These are phyloP conservation scores for Castanea mollissima DNA, from an alignment of 306 rosid genomes.

Conservation along the genomic window DNA sequence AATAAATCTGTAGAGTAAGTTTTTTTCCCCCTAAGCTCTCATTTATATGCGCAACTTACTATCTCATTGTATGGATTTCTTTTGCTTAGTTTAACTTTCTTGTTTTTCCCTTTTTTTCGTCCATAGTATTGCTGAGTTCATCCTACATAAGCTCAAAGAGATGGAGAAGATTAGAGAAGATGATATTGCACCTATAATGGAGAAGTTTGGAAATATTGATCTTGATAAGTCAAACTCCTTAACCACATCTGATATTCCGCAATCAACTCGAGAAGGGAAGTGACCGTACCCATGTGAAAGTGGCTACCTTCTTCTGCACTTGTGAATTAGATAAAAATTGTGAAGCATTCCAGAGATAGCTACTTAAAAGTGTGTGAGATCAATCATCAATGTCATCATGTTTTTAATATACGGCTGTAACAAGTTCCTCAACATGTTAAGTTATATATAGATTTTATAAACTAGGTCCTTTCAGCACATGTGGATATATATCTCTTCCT, in stretches of 20 bases:
- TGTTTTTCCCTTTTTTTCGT: not conserved
- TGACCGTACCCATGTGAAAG: not conserved
- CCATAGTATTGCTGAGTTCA: conserved; percentile 64
- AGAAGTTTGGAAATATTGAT: conserved; percentile 51
- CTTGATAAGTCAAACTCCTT: conserved; percentile 26
- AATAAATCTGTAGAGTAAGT: conserved; percentile 78
- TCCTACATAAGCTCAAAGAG: conserved; percentile 64
- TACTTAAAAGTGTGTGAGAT: not conserved
- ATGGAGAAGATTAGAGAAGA: conserved; percentile 70
- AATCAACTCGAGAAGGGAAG: conserved; percentile 5
- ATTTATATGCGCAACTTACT: not conserved
- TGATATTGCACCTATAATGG: conserved; percentile 53
- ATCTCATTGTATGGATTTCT: not conserved
- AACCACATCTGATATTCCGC: not conserved
- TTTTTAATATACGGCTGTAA: not conserved
- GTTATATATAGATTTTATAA: not conserved
- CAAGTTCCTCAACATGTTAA: not conserved
- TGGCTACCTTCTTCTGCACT: not conserved
- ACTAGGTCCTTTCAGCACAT: not conserved
- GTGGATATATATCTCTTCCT: not conserved
- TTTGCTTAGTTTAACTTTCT: not conserved
- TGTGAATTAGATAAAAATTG: not conserved
- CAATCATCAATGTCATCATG: not conserved
- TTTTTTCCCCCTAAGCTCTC: not conserved
- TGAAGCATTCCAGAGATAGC: not conserved